Base-by-base conservation (phyloP, 345 rosid genomes). In the Brassica incana region DNA sequence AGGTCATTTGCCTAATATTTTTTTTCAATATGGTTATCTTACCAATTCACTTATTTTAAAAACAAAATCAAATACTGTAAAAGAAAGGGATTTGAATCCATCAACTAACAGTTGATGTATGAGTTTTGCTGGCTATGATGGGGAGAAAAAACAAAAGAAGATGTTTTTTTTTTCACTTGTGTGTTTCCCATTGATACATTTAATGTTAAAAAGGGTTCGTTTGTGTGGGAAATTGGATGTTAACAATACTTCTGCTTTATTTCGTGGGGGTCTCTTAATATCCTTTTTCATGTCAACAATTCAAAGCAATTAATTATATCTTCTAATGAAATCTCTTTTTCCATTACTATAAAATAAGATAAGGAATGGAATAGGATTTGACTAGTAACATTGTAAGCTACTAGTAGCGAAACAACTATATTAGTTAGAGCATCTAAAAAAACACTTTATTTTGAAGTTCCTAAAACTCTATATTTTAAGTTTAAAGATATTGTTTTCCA, bases 181-280 rank as follows among this genome's bases (percentile, higher is more conserved):
- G 36, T 75, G 29, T 66, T 61, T 61, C 52, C 74, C 75, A 35
- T 35, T 35, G 38, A 35, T 2, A 35, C 38, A 6, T 35, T 59
- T 15, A 71, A 35, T 63, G 71, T 48, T 69, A 8, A 32, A 62
- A 52, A 62, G 40, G 58, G 25, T 50, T 77, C 38, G 14, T 50
- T 63, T 61, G 75, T 54, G 78, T 73, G 82, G 75, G 78, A 79
- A 79, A 61, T 36, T 45, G 74, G 43, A 74, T 48, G 78, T 45
- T 74, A 74, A 66, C 75, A 67, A 14, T 50, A 40, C 65, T 58
- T 64, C 75, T 67, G 63, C 65, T 79, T 64, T 61, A 29, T 66
- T 66, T 74, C 78, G 30, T 67, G 82, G 74, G 78, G 38, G 43
- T 36, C 82, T 79, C 32, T 73, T 71, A 23, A 25, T 29, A 59